Evolutionary conservation across 108 stramenopile species (phyloP), one percentile per base, ranked within the genome.

Genomic region (Discostella pseudostelligera): DNA sequence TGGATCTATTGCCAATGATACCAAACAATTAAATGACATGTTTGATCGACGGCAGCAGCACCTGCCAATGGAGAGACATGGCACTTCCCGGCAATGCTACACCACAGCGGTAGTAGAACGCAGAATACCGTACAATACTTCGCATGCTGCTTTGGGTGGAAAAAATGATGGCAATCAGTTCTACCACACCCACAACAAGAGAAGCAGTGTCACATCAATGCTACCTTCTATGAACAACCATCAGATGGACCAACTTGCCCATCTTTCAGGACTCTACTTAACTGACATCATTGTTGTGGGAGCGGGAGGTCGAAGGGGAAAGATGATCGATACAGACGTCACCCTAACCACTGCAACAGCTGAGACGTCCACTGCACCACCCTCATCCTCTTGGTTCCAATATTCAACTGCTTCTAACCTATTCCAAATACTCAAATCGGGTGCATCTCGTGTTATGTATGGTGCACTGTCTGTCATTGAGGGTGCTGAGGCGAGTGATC

Each of bases 1-100:
- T 40, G 70, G 70, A n/a, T 44, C 4, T 13, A 46, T 71, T 14
- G 42, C 32, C 39, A 62, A 62, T 45, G 10, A 44, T 58, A 8
- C 8, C 17, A 28, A 28, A 12, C 51, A 54, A n/a, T 39, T 9
- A 4, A 24, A 43, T 22, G 9, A 42, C 51, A 14, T 8, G 25
- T 50, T 21, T 25, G 21, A 19, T 17, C n/a, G 20, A 16, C 22
- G 39, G 24, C 24, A 32, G 32, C 32, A 32, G 32, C 10, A 20
- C 24, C 21, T 28, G 26, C 25, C 8, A 28, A 35, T 56, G n/a
- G 55, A 44, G 21, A 10, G 4, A 56, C 32, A 32, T 4, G 4
- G 32, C 4, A 5, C 3, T 32, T 4, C 5, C 5, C 32, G 4
- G 3, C 32, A 5, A 32, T 32, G 5, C 32, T 32, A 32, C 32